phyloP scores from a whole-genome alignment of 257 asterid genomes.

The Solanum lycopersicoides region DNA sequence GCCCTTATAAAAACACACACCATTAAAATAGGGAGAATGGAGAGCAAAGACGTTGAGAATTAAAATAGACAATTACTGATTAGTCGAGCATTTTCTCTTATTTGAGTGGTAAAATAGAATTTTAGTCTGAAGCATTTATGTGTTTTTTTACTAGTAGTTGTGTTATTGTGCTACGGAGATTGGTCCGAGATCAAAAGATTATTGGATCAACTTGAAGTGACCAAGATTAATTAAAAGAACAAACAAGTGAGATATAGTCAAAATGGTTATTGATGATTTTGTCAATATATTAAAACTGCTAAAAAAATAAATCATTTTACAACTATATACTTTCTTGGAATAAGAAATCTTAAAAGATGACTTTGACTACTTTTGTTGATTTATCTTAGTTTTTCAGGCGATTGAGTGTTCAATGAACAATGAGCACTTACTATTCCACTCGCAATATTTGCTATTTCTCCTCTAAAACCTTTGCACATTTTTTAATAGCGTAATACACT shows the following conservation, averaged over 20 bases:
- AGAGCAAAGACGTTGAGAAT: background rate
- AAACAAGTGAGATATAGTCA: background rate
- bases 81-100: background rate
- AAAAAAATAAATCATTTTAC: too few relatives aligned
- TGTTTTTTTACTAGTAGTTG: background rate
- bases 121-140: background rate
- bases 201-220: background rate
- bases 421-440: background rate
- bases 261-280: background rate
- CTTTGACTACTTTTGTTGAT: too few relatives aligned
- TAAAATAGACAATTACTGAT: background rate
- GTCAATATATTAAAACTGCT: background rate
- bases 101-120: rapidly evolving
- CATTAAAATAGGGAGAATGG: background rate
- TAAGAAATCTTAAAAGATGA: too few relatives aligned
- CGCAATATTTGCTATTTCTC: background rate
- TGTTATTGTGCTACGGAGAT: background rate
- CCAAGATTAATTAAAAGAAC: too few relatives aligned
- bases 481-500: background rate
- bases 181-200: background rate
- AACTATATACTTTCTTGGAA: too few relatives aligned
- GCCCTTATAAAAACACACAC: background rate
- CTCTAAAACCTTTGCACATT: background rate
- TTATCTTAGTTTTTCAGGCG: background rate
- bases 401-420: background rate